Evolutionary conservation across 805 yeast species (phyloP), one percentile per base, ranked within the genome.

Genomic region (Saccharomyces paradoxus): DNA sequence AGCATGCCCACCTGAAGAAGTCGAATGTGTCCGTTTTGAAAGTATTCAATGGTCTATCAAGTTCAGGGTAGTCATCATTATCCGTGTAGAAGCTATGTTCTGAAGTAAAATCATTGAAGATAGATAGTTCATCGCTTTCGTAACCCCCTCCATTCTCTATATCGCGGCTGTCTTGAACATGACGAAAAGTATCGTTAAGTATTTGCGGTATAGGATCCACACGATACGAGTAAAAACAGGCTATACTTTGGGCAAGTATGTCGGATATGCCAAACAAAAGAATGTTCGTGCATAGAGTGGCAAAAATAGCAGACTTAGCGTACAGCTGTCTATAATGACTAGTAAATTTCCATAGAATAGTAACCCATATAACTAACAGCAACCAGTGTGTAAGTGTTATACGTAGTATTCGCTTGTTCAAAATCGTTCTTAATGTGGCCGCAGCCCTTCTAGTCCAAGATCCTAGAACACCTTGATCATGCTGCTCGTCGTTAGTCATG

Each of bases 181-280:
- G 55, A n/a, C 53, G 50, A 2, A 59, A 55, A 9, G 64, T 49
- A 8, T 53, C 30, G 41, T 58, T 60, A 24, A 60, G 52, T 9
- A 59, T 54, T n/a, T 55, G 56, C 21, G 65, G 67, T 12, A 62
- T 56, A 22, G 68, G 65, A 49, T 60, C 63, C 17, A 61, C 55
- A 13, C 54, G 31, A 26, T 55, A 50, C 4, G 67, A 56, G 46
- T 55, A 54, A 48, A 73, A 67, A 32, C 77, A 71, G 4, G 80
- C 64, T 3, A 89, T 74, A 2, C 86, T 78, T 69, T 92, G 98
- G 0, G 98, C 98, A 58, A 91, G 66, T 0, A 91, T 81, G 67
- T 92, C 98, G 0, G 97, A 90, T n/a, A 89, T 82, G 0, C 96
- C 97, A 67, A 83, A 88, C 4, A 92, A 74, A 4, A 91, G 82